Evolutionary conservation across 2,329 filamentous ascomycete genomes (phyloP), one percentile per base, ranked within the genome.

Genomic region (Neonectria magnoliae): DNA sequence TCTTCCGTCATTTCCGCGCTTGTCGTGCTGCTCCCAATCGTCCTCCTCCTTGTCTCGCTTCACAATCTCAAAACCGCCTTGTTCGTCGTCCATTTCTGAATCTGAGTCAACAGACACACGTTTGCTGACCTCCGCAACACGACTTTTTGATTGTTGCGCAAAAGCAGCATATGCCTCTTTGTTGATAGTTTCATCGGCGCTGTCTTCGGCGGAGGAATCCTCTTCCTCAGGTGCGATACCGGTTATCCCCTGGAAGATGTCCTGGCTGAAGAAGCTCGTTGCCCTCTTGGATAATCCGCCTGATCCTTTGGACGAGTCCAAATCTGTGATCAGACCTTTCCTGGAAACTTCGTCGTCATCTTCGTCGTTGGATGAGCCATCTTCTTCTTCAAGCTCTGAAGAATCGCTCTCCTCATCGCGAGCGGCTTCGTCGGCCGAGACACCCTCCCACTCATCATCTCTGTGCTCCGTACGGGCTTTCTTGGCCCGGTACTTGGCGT

Each of bases 401-500:
- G 88, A 78, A 60, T 77, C 79, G 4, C 79, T 79, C 6, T 85
- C 80, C 7, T 85, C 82, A 2, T 90, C 87, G 3, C 87, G 84
- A 9, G 59, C 68, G 9, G 59, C 68, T n/a, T 86, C 87, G 50
- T 87, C 87, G 11, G 85, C 88, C 22, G 93, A 97, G 64, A 98
- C 89, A 1, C 96, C 96, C 71, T 97, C 92, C 91, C 94, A 99
- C 76, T 97, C 94, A 14, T 93, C 94, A 63, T 97, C 93, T 57
- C 92, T 89, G 67, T 92, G 89, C 74, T 93, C 89, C 75, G 92
- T 90, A 58, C 94, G 88, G 7, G 93, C 91, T 76, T 93, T 93
- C 83, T 98, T 99, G 3, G 95, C 94, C 44, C 93, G 90, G 75
- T 92, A 92, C 78, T 98, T 98, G 16, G 94, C 90, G 76, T 98